A percentile compares a stretch with the other conserved stretches of the same genome.
These are phyloP conservation scores for Sporothrix sp. DNA, from an alignment of 2,329 filamentous ascomycete species.

Conservation along the genomic window DNA sequence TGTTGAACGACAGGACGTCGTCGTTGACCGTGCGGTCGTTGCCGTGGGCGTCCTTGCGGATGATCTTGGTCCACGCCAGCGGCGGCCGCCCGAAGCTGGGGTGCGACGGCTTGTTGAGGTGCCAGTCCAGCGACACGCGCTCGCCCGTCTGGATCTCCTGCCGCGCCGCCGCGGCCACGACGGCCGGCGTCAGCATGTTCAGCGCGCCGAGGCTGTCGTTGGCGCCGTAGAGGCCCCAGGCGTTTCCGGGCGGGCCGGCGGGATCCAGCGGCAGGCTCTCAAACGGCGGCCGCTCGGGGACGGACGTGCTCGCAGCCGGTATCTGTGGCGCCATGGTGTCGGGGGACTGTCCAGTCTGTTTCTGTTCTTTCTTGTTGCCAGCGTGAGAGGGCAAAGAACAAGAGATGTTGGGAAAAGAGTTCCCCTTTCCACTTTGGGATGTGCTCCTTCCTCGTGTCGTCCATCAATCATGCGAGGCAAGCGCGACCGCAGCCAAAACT, in stretches of 20 bases:
- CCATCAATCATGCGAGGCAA: neutral
- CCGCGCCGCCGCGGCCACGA: constrained; percentile 23
- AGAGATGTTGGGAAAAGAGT: no score
- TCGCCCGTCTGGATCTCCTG: constrained; percentile 45
- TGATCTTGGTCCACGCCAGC: constrained; percentile 32
- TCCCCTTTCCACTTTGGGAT: neutral
- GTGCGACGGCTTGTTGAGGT: constrained; percentile 34
- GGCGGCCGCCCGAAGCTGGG: constrained; percentile 36
- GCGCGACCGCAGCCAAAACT: neutral
- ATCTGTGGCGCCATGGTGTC: neutral
- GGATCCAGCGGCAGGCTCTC: constrained; percentile 18
- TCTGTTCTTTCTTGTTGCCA: no score
- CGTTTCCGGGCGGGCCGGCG: constrained; percentile 20
- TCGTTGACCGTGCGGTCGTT: constrained; percentile 35
- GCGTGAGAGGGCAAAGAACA: no score
- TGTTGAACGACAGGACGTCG: constrained; percentile 37
- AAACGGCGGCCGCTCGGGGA: constrained; percentile 27
- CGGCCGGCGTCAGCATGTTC: constrained; percentile 19
- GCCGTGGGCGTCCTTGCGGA: constrained; percentile 12
- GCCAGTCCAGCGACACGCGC: constrained; percentile 51
- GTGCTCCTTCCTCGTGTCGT: neutral
- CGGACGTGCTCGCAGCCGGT: neutral
- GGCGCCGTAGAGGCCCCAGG: constrained; percentile 40
- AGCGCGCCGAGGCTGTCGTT: constrained; percentile 31
- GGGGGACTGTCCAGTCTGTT: neutral